Percentiles rank a stretch among this genome's conserved stretches.
These are phyloP conservation scores for Spongispora temasekensis DNA, from an alignment of 1,284 basidiomycete genomes.

Conservation along the genomic window DNA sequence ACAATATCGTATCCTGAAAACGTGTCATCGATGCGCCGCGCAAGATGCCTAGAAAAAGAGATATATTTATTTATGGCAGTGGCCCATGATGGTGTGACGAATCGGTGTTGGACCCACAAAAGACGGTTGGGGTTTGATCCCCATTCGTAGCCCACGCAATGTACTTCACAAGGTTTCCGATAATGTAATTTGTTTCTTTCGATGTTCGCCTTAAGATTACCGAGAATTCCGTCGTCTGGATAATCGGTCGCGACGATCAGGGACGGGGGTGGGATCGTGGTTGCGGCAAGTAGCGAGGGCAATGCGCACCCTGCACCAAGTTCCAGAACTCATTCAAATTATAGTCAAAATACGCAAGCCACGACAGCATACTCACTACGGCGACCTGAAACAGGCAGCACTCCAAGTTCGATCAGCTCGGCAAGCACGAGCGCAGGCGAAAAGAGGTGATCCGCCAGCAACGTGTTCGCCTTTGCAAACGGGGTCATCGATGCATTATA, in stretches of 20 bases:
- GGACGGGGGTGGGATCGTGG: slow-evolving; percentile 44
- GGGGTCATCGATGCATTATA: background rate
- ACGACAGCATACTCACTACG: too few species aligned
- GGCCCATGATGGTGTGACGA: background rate
- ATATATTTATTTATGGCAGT: background rate
- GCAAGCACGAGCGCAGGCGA: slow-evolving; percentile 67
- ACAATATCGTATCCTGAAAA: slow-evolving; percentile 54
- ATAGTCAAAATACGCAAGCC: too few species aligned
- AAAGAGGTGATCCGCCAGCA: slow-evolving; percentile 72
- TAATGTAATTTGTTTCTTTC: slow-evolving; percentile 46
- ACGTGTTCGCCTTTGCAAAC: slow-evolving; percentile 57
- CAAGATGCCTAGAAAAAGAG: slow-evolving; percentile 11
- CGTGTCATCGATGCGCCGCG: slow-evolving; percentile 15
- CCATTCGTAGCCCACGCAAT: slow-evolving; percentile 62
- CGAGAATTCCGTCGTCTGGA: slow-evolving; percentile 60
- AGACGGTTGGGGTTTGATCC: slow-evolving; percentile 48
- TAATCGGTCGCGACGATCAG: slow-evolving; percentile 66
- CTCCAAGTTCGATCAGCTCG: slow-evolving; percentile 59
- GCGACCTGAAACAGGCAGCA: slow-evolving; percentile 37
- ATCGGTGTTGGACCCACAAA: slow-evolving; percentile 43
- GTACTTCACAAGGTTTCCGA: slow-evolving; percentile 42
- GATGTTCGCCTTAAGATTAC: slow-evolving; percentile 56
- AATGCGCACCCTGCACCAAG: slow-evolving; percentile 67
- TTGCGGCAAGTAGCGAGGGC: slow-evolving; percentile 60
- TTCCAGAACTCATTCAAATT: slow-evolving; percentile 58